A percentile compares a stretch with the other conserved stretches of the same genome.
phyloP scores from a whole-genome alignment of 441 rosid genomes.

The Jatropha multifida region DNA sequence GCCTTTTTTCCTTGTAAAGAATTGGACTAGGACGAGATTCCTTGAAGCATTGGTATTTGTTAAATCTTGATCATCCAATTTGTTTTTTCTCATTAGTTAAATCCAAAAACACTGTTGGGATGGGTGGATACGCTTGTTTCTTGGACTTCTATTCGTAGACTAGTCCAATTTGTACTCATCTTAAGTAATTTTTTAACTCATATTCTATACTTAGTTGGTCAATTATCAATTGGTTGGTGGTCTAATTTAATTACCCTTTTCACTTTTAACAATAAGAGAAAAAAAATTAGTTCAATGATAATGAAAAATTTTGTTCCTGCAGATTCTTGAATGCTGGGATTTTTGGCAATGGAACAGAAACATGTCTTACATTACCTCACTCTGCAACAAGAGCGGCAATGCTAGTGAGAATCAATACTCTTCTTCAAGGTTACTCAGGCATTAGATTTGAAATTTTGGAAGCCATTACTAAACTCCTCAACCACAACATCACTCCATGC shows the following conservation, averaged over 20 bases:
- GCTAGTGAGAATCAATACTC: slow-evolving; percentile 67
- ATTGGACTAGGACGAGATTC: neutral
- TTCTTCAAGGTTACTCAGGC: slow-evolving; percentile 64
- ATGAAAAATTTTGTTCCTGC: neutral
- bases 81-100: neutral
- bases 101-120: too few species aligned
- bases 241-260: neutral
- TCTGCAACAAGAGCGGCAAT: slow-evolving; percentile 64
- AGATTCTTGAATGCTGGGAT: slow-evolving; percentile 71
- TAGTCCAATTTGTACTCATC: too few species aligned
- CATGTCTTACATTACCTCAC: slow-evolving; percentile 56
- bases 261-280: too few species aligned
- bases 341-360: slow-evolving; percentile 53
- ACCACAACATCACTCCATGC: slow-evolving; percentile 60
- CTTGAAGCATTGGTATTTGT: too few species aligned
- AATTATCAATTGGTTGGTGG: neutral
- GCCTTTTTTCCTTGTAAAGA: neutral
- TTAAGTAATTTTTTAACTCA: too few species aligned
- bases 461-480: slow-evolving; percentile 56
- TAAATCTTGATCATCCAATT: slow-evolving; percentile 10
- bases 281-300: too few species aligned
- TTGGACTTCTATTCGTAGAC: too few species aligned
- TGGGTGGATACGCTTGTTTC: neutral
- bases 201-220: neutral
- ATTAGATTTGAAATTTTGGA: slow-evolving; percentile 68